Percentiles rank a stretch among this genome's conserved stretches.
These are phyloP conservation scores for Elongisporangium undulatum DNA, from an alignment of 352 stramenopile species.

Conservation along the genomic window DNA sequence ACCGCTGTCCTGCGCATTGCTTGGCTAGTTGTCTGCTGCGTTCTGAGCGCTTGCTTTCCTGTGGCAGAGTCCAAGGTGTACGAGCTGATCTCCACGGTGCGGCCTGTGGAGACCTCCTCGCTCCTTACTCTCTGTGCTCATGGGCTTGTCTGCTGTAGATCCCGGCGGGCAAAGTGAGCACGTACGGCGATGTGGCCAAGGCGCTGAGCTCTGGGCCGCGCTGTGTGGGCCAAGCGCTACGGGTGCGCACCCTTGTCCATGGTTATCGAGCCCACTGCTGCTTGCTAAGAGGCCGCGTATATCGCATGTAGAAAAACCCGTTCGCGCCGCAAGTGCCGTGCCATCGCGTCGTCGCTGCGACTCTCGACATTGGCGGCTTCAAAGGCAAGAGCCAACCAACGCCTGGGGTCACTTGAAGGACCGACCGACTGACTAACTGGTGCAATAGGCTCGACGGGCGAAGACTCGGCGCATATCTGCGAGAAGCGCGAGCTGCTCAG, in stretches of 20 bases:
- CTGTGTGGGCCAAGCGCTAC: conserved; percentile 73
- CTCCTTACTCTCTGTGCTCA: not conserved
- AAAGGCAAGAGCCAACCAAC: conserved; percentile 29
- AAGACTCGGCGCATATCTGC: conserved; percentile 51
- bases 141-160: conserved; percentile 32
- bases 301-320: conserved; percentile 61
- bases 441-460: conserved; percentile 45
- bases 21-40: not conserved
- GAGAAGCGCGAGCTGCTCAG: conserved; percentile 63
- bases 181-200: conserved; percentile 65
- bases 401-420: not conserved
- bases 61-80: conserved; percentile 73
- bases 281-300: not conserved
- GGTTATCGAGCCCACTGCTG: not conserved
- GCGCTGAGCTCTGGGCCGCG: conserved; percentile 58
- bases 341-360: conserved; percentile 68
- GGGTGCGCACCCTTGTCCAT: conserved; percentile 28
- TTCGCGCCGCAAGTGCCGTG: conserved; percentile 77
- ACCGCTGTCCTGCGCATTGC: not conserved
- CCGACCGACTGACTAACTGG: not conserved
- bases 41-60: not conserved
- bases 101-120: not conserved
- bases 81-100: conserved; percentile 71
- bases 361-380: conserved; percentile 70
- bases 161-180: conserved; percentile 71